Percentiles rank a stretch among this genome's conserved stretches.
phyloP scores from a whole-genome alignment of 1,284 basidiomycete species.

The Phlebopus sp. region DNA sequence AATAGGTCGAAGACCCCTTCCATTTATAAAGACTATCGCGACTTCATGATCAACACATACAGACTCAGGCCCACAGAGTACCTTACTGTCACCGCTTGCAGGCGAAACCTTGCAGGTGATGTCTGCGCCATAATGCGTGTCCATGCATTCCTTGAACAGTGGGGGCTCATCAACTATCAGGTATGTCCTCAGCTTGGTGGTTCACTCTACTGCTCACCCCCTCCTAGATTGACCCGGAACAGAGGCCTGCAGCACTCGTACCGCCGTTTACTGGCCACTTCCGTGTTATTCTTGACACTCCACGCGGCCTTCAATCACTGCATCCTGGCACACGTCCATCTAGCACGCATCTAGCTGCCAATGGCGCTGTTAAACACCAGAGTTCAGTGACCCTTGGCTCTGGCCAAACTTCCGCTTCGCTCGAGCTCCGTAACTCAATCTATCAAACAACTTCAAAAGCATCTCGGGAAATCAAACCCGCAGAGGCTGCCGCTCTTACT shows the following conservation, averaged over 20 bases:
- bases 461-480: constrained; percentile 62
- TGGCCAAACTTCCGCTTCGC: constrained; percentile 54
- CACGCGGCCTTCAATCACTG: constrained; percentile 91
- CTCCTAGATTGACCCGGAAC: constrained; percentile 91
- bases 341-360: constrained; percentile 43
- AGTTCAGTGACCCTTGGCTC: constrained; percentile 56
- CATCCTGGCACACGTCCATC: constrained; percentile 83
- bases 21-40: constrained; percentile 98
- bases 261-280: constrained; percentile 99
- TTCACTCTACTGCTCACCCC: constrained; percentile 1
- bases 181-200: constrained; percentile 41
- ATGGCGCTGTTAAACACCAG: constrained; percentile 45
- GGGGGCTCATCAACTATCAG: constrained; percentile 99
- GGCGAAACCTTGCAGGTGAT: constrained; percentile 95
- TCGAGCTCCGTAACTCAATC: constrained; percentile 84
- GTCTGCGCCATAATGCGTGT: constrained; percentile 99
- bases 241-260: constrained; percentile 89
- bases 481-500: constrained; percentile 63
- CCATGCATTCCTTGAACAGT: constrained; percentile 98
- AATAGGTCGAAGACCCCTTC: constrained; percentile 95
- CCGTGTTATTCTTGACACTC: constrained; percentile 95
- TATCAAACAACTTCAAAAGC: constrained; percentile 84
- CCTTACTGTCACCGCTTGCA: constrained; percentile 95
- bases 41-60: constrained; percentile 99
- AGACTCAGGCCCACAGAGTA: constrained; percentile 94